Evolutionary conservation across 345 rosid genomes (phyloP), one percentile per base, ranked within the genome.

Genomic region (Eucalyptus rudis): DNA sequence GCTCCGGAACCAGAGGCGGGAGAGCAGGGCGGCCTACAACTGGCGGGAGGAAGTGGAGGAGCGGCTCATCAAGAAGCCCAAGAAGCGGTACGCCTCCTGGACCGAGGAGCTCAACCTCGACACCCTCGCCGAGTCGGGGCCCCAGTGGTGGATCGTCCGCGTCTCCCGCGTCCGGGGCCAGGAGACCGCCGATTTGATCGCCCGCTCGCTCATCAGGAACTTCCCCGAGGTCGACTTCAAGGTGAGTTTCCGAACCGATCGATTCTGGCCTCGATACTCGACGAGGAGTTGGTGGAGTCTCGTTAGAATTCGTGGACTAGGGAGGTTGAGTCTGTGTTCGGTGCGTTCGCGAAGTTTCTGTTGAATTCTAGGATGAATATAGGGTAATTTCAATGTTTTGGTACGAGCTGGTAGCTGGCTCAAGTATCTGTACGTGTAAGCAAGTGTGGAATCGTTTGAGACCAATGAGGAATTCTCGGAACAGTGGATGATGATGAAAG

Each of bases 21-120:
- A 95, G 92, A 91, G 94, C 89, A 93, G 92, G 88, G 86, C 93
- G 29, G 97, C 95, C 50, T 92, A 93, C 51, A 95, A 90, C 47
- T 97, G 99, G 99, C 91, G 95, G 91, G 98, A 96, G 90, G 97
- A 97, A 90, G 97, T 97, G 2, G 98, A 97, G 87, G 96, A 94
- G 87, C 90, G 91, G 89, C 95, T 97, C 86, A 91, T 94, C 80
- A 93, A 94, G 91, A 96, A 96, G 90, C 95, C 98, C 81, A 96
- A 95, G 91, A 95, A 94, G 93, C 91, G 94, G 31, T 89, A 90
- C 31, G 29, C 92, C 52, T 83, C 96, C 36, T 92, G 94, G 94
- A 90, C 94, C 5, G 98, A 94, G 87, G 95, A 93, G 89, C 93
- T 95, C 89, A 96, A 96, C 90, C 95, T 97, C 45, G 97, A 97